These are phyloP conservation scores for Ophiocordyceps sinensis DNA, from an alignment of 2,329 filamentous ascomycete genomes.

Conservation along the genomic window DNA sequence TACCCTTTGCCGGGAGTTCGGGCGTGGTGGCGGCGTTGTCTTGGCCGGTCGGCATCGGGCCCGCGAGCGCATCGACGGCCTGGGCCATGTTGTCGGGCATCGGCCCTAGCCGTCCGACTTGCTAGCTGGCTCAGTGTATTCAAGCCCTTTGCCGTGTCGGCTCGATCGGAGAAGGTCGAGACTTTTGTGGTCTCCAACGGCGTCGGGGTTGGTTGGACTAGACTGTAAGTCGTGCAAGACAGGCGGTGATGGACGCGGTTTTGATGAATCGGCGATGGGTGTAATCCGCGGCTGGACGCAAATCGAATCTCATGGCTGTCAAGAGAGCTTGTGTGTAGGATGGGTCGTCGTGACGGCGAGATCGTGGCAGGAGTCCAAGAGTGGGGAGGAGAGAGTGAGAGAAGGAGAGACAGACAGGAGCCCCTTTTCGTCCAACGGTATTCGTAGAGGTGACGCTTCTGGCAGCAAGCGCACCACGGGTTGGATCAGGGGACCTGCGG, in stretches of 20 bases:
- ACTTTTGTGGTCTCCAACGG: too few relatives aligned
- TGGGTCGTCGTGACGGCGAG: too few relatives aligned
- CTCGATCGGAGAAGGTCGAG: too few relatives aligned
- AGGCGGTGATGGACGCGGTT: too few relatives aligned
- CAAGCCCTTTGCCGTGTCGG: neutral
- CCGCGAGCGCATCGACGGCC: constrained; percentile 3
- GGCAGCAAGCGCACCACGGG: constrained; percentile 1
- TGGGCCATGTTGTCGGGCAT: neutral
- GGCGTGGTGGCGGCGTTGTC: constrained; percentile 7
- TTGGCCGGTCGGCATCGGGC: constrained; percentile 8
- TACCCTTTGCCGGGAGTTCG: constrained; percentile 35
- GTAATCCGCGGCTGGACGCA: neutral
- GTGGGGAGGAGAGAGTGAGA: too few relatives aligned
- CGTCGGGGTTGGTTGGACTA: too few relatives aligned
- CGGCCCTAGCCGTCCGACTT: neutral
- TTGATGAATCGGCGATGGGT: neutral
- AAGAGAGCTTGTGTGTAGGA: too few relatives aligned
- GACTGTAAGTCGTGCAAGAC: too few relatives aligned
- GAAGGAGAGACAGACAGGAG: too few relatives aligned
- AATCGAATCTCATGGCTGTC: neutral
- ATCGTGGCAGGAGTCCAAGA: too few relatives aligned
- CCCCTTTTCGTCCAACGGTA: too few relatives aligned
- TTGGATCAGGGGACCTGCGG: constrained; percentile 5
- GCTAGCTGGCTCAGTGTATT: neutral
- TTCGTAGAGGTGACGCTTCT: neutral